These are phyloP conservation scores for Aspergillus hancockii DNA, from an alignment of 495 filamentous ascomycete genomes.

Conservation along the genomic window DNA sequence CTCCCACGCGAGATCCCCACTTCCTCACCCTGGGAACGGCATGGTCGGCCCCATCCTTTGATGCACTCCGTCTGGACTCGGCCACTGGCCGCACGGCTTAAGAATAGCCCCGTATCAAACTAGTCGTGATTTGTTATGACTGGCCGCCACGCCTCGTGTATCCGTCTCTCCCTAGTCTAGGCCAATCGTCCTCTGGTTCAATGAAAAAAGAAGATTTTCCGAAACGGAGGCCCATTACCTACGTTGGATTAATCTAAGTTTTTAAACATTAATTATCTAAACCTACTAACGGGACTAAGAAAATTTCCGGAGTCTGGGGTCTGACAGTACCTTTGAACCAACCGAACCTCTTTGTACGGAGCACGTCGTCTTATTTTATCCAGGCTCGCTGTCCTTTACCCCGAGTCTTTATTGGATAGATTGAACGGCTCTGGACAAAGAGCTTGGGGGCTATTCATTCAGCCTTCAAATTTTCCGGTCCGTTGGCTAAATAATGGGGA, in stretches of 20 bases:
- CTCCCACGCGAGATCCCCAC: constrained; percentile 6
- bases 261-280: background rate
- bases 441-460: background rate
- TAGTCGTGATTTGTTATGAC: background rate
- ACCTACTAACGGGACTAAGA: constrained; percentile 1
- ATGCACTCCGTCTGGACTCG: constrained; percentile 1
- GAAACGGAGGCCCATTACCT: background rate
- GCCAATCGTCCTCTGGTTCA: background rate
- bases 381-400: background rate
- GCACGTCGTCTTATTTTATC: background rate
- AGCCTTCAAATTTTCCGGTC: background rate
- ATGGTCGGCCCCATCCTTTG: constrained; percentile 5
- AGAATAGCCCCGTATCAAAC: constrained; percentile 1
- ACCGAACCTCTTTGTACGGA: background rate
- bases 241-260: background rate
- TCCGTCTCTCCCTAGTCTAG: background rate
- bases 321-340: background rate
- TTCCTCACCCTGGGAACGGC: constrained; percentile 4
- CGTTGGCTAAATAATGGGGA: background rate
- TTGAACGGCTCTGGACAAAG: background rate
- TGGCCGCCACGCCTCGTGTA: constrained; percentile 1
- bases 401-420: background rate
- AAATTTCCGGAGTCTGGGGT: constrained; percentile 5
- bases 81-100: background rate
- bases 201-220: constrained; percentile 2